A percentile compares a stretch with the other conserved stretches of the same genome.
Conservation (phyloP, 1,284 basidiomycete species). For the Boletus sp. region DNA sequence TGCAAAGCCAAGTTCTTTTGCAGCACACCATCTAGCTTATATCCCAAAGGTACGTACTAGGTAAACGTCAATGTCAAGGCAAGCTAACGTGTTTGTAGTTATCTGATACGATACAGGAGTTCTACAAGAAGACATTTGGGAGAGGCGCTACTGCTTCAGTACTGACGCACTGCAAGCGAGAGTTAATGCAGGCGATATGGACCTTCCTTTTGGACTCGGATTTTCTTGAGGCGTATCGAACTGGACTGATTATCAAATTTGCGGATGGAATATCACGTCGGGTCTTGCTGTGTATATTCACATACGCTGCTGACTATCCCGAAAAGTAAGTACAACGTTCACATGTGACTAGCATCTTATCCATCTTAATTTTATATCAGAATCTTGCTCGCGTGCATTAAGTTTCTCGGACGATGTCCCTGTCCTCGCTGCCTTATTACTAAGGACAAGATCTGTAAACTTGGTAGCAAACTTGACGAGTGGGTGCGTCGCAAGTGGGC, state of each 20-base stretch:
- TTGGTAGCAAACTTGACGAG: background rate
- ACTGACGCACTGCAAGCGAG: background rate
- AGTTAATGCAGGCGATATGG: background rate
- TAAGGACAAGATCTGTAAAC: background rate
- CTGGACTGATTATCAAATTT: background rate
- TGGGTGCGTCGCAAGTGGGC: background rate
- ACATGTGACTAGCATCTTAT: too few species aligned
- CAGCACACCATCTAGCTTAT: background rate
- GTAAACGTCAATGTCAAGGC: too few species aligned
- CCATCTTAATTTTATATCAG: too few species aligned
- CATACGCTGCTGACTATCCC: background rate
- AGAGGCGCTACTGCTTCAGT: background rate
- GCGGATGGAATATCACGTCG: background rate
- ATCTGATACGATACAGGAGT: background rate
- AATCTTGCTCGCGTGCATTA: background rate
- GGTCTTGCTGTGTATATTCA: background rate
- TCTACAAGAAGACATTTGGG: background rate
- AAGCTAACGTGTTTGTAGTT: background rate
- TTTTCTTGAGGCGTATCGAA: background rate
- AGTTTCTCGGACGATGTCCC: background rate
- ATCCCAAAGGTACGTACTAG: background rate
- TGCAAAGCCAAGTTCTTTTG: background rate
- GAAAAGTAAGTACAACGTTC: too few species aligned
- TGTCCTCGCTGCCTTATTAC: background rate
- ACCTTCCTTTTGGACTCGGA: background rate